Conservation (phyloP, 2,329 filamentous ascomycete species). For the Leptographium galeiforme region DNA sequence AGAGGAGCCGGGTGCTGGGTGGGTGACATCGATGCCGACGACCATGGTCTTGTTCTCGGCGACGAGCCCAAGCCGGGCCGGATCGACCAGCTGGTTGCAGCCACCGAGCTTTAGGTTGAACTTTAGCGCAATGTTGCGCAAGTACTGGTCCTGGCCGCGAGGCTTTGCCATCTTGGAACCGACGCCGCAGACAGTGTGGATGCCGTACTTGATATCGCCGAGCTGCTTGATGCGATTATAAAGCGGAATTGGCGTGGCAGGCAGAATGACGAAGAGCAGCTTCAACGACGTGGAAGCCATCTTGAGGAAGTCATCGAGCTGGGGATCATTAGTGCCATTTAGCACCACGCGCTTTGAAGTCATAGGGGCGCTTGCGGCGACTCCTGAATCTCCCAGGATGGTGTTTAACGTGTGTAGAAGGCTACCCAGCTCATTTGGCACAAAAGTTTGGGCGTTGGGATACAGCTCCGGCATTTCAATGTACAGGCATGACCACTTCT, state of each 20-base stretch:
- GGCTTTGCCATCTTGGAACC: conserved; percentile 21
- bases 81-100: conserved; percentile 53
- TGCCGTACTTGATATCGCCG: conserved; percentile 52
- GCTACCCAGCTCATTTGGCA: background rate
- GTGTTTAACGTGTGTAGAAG: background rate
- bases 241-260: conserved; percentile 28
- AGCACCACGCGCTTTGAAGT: background rate
- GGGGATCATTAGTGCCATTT: background rate
- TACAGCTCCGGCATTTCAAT: conserved; percentile 7
- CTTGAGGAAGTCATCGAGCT: conserved; percentile 1
- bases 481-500: conserved; percentile 25
- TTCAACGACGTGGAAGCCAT: background rate
- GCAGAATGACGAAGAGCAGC: conserved; percentile 47
- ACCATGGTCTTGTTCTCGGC: conserved; percentile 65
- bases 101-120: conserved; percentile 72
- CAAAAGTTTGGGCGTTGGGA: background rate
- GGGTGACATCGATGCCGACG: conserved; percentile 79
- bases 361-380: background rate
- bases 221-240: conserved; percentile 56
- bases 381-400: conserved; percentile 7
- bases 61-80: conserved; percentile 38
- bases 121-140: conserved; percentile 61
- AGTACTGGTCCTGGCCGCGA: conserved; percentile 30
- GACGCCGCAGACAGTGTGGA: conserved; percentile 55
- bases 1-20: conserved; percentile 35